phyloP scores from a whole-genome alignment of 345 rosid species.

The Salix udensis region DNA sequence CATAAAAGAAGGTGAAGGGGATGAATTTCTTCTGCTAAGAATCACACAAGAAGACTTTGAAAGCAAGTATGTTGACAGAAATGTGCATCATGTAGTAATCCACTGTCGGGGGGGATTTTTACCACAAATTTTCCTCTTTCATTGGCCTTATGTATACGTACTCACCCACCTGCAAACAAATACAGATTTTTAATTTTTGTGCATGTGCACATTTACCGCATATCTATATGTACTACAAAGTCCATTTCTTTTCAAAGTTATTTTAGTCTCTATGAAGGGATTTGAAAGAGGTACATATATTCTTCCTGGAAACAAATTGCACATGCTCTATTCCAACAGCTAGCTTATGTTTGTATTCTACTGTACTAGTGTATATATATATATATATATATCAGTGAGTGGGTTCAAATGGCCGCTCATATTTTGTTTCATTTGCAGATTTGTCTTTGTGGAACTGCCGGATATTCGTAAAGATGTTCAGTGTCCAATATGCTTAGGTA shows the following conservation, averaged over 20 bases:
- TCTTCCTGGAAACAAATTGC: not conserved
- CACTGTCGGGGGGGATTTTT: not conserved
- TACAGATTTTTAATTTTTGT: not conserved
- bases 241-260: not conserved
- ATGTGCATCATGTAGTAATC: not conserved
- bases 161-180: not conserved
- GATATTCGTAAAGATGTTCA: conserved; percentile 79
- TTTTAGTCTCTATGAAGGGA: not conserved
- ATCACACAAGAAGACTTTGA: not conserved
- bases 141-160: not conserved
- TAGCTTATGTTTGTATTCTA: not conserved
- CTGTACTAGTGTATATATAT: not conserved
- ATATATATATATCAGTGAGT: not conserved
- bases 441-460: conserved; percentile 52
- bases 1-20: not conserved
- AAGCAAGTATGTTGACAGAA: not conserved
- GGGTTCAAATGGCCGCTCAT: not conserved
- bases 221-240: not conserved
- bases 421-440: conserved; percentile 52
- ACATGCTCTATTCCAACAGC: not conserved
- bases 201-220: not conserved
- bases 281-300: not conserved
- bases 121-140: not conserved
- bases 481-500: conserved; percentile 94
- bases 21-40: not conserved